Evolutionary conservation across 2,329 filamentous ascomycete species (phyloP).

Genomic region (Penicillium expansum): DNA sequence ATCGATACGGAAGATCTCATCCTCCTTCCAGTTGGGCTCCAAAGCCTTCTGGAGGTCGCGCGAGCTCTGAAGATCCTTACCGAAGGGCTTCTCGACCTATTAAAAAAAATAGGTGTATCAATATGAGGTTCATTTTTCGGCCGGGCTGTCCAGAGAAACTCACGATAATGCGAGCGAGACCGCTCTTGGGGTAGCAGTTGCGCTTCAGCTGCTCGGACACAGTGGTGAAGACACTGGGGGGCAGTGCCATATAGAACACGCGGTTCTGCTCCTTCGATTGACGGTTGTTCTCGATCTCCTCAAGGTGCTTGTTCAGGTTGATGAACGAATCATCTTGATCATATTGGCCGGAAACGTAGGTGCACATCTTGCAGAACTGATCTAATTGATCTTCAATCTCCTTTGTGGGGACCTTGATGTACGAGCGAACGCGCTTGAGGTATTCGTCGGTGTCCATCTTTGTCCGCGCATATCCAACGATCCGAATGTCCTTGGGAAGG

Average conservation of each 20-base stretch:
- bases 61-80: conserved; percentile 92
- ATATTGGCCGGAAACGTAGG: conserved; percentile 96
- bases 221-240: conserved; percentile 95
- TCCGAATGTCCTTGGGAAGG: conserved; percentile 90
- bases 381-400: conserved; percentile 94
- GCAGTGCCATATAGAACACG: conserved; percentile 98
- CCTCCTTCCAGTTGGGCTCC: conserved; percentile 96
- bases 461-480: conserved; percentile 97
- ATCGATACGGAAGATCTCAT: conserved; percentile 98
- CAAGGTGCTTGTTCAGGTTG: conserved; percentile 78
- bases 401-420: conserved; percentile 98
- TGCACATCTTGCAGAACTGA: conserved; percentile 82
- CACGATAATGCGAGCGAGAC: conserved; percentile 92
- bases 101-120: conserved; percentile 19
- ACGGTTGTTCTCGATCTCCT: conserved; percentile 78
- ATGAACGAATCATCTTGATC: conserved; percentile 95
- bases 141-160: conserved; percentile 34
- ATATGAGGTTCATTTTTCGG: not conserved
- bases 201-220: conserved; percentile 96
- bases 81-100: conserved; percentile 98
- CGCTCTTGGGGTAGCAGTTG: conserved; percentile 90
- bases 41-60: conserved; percentile 92
- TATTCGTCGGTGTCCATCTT: conserved; percentile 99
- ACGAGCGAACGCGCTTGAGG: conserved; percentile 88
- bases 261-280: conserved; percentile 71